Percentiles rank a stretch among this genome's conserved stretches.
phyloP scores from a whole-genome alignment of 805 yeast genomes.

The Saccharomycopsis synnaedendra region DNA sequence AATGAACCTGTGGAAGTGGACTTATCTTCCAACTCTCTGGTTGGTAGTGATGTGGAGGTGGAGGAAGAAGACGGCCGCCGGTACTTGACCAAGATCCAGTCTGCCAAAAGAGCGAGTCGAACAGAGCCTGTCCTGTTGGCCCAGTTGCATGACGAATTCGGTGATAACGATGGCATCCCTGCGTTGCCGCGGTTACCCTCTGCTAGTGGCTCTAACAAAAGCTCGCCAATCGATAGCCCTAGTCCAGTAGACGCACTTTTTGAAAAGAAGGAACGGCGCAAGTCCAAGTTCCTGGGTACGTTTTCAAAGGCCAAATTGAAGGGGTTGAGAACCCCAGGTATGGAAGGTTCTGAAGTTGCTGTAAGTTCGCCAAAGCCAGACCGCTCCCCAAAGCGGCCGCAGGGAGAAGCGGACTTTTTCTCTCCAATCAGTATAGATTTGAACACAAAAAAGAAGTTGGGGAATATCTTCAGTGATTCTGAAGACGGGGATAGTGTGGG shows the following conservation, averaged over 20 bases:
- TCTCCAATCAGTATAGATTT: slow-evolving; percentile 13
- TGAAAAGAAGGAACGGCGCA: slow-evolving; percentile 5
- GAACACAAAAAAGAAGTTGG: slow-evolving; percentile 10
- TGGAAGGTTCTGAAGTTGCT: too few relatives aligned
- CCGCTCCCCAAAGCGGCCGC: neutral
- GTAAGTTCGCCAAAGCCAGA: too few relatives aligned
- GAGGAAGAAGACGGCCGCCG: slow-evolving; percentile 15
- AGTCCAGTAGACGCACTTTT: slow-evolving; percentile 14
- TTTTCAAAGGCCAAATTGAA: slow-evolving; percentile 1
- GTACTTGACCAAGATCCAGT: slow-evolving; percentile 11
- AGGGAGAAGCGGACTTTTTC: neutral
- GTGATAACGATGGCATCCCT: slow-evolving; percentile 7
- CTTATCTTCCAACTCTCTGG: slow-evolving; percentile 7
- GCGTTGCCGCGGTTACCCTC: neutral
- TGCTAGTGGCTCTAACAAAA: neutral
- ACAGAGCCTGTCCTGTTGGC: neutral
- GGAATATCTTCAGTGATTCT: slow-evolving; percentile 11
- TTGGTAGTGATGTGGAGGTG: slow-evolving; percentile 10
- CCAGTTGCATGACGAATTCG: neutral
- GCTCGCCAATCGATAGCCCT: neutral
- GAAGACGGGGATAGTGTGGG: slow-evolving; percentile 9
- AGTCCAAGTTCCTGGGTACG: slow-evolving; percentile 2
- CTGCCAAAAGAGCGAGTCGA: neutral
- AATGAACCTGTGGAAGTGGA: slow-evolving; percentile 13
- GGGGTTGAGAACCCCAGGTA: neutral